A percentile compares a stretch with the other conserved stretches of the same genome.
These are phyloP conservation scores for Hypoxylon fragiforme DNA, from an alignment of 495 filamentous ascomycete genomes.

Conservation along the genomic window DNA sequence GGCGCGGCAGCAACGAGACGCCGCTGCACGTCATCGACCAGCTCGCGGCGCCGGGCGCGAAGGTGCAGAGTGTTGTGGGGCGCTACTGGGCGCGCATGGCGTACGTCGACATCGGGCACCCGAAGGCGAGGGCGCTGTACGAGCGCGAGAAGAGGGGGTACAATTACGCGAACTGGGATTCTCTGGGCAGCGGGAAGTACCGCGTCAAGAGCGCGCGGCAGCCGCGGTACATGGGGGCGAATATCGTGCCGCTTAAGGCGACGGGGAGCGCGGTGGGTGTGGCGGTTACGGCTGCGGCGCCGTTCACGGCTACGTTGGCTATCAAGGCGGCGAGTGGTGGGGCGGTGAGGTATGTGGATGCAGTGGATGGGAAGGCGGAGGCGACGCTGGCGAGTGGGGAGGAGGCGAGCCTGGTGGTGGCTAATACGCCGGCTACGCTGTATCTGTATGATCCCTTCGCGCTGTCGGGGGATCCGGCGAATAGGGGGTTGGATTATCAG, in stretches of 20 bases:
- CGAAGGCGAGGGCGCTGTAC: conserved; percentile 41
- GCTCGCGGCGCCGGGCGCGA: conserved; percentile 29
- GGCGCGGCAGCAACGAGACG: conserved; percentile 48
- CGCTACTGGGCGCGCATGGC: conserved; percentile 54
- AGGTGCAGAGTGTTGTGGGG: conserved; percentile 45
- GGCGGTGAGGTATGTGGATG: conserved; percentile 38
- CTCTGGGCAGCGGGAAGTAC: conserved; percentile 42
- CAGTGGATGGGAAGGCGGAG: conserved; percentile 32
- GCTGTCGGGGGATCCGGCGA: conserved; percentile 43
- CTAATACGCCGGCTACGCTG: conserved; percentile 44
- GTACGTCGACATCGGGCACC: conserved; percentile 49
- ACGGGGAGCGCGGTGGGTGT: conserved; percentile 36
- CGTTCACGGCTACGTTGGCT: conserved; percentile 42
- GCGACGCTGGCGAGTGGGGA: conserved; percentile 37
- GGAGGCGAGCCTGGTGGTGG: conserved; percentile 49
- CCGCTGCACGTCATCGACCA: conserved; percentile 48
- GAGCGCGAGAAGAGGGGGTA: conserved; percentile 34
- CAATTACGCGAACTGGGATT: conserved; percentile 49
- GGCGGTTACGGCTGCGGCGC: conserved; percentile 35
- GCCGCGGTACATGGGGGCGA: conserved; percentile 52
- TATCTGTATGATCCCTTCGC: conserved; percentile 49
- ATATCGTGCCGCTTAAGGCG: conserved; percentile 47
- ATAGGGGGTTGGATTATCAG: conserved; percentile 43
- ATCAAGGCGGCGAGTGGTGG: conserved; percentile 36
- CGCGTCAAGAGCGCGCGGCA: conserved; percentile 45